Base-by-base conservation (phyloP, 192 early-diverging fungal genomes). In the Coemansia sp. region DNA sequence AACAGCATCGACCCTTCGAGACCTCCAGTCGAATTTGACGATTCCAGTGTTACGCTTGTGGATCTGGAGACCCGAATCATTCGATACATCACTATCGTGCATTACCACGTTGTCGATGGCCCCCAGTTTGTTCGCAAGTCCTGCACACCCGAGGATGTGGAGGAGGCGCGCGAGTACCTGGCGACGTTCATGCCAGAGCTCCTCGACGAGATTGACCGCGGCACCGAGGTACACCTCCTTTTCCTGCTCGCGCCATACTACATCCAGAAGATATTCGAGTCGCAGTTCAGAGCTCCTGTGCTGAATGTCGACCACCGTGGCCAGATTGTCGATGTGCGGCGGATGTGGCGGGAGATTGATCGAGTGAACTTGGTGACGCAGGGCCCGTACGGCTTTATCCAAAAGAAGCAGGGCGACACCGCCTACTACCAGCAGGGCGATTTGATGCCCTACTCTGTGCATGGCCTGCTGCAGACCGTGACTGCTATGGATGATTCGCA, bases 401-500 rank as follows among this genome's bases (percentile, higher is more conserved):
- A 52, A 4, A 37, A 62, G 10, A 11, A 19, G 2, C 39, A 5
- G 6, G 53, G 49, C 11, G 53, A 39, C 10, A 59, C n/a, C 13
- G 39, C n/a, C 19, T 54, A 12, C n/a, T 49, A 48, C 16, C 58
- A 44, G 65, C 61, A 39, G 48, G 5, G 3, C 5, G 41, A 16
- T 9, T 13, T 76, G 43, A 63, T 74, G 50, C 62, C 74, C 8
- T 39, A 5, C 41, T 68, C 65, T 0, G 68, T 50, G 11, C 26
- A 23, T 11, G 49, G 59, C 13, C 45, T 82, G 68, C 45, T 23
- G 37, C 47, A 52, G 10, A 41, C 45, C 37, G 5, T 65, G 6
- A 47, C 71, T 13, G 79, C 75, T 8, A 76, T 82, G 71, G 74
- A 77, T 58, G 79, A 82, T 56, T 42, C 61, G 1, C 61, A 65